Evolutionary conservation across 2,329 filamentous ascomycete genomes (phyloP).

Genomic region (Elsinoe batatas): DNA sequence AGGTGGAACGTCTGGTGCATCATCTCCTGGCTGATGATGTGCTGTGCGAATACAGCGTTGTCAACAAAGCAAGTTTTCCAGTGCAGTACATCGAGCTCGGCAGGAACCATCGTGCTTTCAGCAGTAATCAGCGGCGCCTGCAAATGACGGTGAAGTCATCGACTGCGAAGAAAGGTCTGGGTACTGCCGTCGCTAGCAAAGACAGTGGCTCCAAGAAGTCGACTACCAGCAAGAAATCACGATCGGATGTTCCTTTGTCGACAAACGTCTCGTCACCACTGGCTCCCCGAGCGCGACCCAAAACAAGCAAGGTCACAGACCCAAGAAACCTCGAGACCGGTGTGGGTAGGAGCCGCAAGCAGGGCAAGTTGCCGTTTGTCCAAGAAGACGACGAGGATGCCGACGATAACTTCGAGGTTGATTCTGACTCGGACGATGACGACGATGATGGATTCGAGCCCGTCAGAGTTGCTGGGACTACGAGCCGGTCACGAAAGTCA

Average conservation of each 20-base stretch:
- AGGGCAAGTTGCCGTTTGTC: slow-evolving; percentile 21
- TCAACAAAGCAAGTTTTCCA: slow-evolving; percentile 57
- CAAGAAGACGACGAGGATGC: slow-evolving; percentile 32
- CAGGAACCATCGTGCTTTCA: slow-evolving; percentile 38
- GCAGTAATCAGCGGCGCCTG: slow-evolving; percentile 34
- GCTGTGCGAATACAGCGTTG: slow-evolving; percentile 58
- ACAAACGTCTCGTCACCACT: slow-evolving; percentile 58
- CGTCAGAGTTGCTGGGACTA: slow-evolving; percentile 20
- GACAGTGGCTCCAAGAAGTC: slow-evolving; percentile 25
- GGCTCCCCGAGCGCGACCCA: slow-evolving; percentile 27
- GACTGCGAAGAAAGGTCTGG: slow-evolving; percentile 29
- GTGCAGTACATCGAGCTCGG: slow-evolving; percentile 57
- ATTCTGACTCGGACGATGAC: slow-evolving; percentile 30
- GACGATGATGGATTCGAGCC: slow-evolving; percentile 42
- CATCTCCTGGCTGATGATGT: slow-evolving; percentile 63
- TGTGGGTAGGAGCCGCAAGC: slow-evolving; percentile 25
- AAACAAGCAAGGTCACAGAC: slow-evolving; percentile 26
- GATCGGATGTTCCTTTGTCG: slow-evolving; percentile 45
- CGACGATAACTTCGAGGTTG: slow-evolving; percentile 28
- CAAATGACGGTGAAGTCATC: slow-evolving; percentile 46
- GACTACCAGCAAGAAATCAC: slow-evolving; percentile 24
- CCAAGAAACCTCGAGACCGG: slow-evolving; percentile 28
- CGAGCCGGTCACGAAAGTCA: slow-evolving; percentile 29
- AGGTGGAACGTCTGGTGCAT: slow-evolving; percentile 77
- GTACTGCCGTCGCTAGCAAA: slow-evolving; percentile 20